A percentile compares a stretch with the other conserved stretches of the same genome.
These are phyloP conservation scores for Nicotiana tomentosiformis DNA, from an alignment of 257 asterid species.

Conservation along the genomic window DNA sequence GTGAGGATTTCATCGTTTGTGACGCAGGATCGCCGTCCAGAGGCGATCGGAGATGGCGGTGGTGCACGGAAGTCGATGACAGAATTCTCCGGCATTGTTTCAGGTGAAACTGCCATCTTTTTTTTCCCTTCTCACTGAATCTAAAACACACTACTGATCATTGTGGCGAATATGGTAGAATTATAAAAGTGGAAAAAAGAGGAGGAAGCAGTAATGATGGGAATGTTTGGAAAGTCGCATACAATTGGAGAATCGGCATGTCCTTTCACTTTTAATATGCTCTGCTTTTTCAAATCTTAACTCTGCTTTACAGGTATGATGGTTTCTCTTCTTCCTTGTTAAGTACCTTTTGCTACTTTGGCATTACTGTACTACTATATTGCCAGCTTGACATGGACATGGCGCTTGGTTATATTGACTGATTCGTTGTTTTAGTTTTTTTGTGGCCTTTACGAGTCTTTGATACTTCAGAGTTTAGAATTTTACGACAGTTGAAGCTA, in stretches of 20 bases:
- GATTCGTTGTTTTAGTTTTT: not conserved
- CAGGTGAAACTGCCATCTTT: conserved; percentile 45
- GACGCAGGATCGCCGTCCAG: conserved; percentile 52
- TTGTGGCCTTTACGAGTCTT: not conserved
- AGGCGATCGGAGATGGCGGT: conserved; percentile 86
- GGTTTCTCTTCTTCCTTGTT: not conserved
- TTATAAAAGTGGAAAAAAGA: not conserved
- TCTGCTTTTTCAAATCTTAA: conserved; percentile 23
- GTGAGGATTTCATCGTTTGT: conserved; percentile 58
- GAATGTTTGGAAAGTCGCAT: conserved; percentile 45
- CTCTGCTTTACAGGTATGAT: conserved; percentile 68
- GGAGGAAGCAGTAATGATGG: conserved; percentile 72
- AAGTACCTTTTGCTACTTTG: not conserved
- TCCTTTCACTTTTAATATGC: conserved; percentile 25
- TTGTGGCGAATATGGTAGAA: not conserved
- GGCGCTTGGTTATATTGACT: not conserved
- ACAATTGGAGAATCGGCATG: conserved; percentile 41
- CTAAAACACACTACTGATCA: not conserved
- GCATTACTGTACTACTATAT: not conserved
- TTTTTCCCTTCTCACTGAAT: not conserved
- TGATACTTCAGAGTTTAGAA: too few species aligned
- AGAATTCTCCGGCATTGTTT: conserved; percentile 27
- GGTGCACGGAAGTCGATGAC: conserved; percentile 78
- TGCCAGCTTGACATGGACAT: not conserved
- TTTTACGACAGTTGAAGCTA: too few species aligned